Base-by-base conservation (phyloP, 164 flowering plant genomes). In the Liquidambar formosana region DNA sequence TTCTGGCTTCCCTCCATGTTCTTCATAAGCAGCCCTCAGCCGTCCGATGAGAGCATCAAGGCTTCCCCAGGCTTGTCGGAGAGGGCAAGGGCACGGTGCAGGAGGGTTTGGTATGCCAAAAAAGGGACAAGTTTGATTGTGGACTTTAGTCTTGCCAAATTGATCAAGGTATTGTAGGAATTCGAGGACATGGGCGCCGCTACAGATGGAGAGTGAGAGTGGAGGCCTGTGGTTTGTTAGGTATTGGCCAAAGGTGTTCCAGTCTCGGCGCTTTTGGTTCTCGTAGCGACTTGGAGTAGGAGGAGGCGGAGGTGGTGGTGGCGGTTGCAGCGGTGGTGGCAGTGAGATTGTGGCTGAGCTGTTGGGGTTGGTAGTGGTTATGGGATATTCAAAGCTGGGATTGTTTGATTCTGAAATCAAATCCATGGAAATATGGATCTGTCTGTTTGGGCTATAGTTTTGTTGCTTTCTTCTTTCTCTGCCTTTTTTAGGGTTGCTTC, bases 101-200 rank as follows among this genome's bases (percentile, higher is more conserved):
- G 76, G 76, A 8, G 76, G 76, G 57, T 67, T 62, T 9, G 76
- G 76, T 62, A 53, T 66, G 8, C 76, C 76, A 67, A 61, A 73
- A 27, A 67, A 67, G 26, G 67, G 71, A 49, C 76, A 73, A 1
- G 61, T 12, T 1, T 58, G 63, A 46, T 43, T 52, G 47, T 73
- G 76, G 5, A 72, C 53, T 60, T 60, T 60, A 15, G 63, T 60
- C 63, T 60, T 60, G 9, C 63, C 63, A 12, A 60, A 60, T 18
- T 60, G 63, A 11, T 60, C 63, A 6, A 60, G 46, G 46, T 60
- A 60, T 6, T 47, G 63, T 19, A 60, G 75, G 61, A 67, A 59
- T 25, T 68, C 71, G 11, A 68, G 64, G 45, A 68, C 64, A 12
- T 68, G 71, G 38, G 56, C 57, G 6, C 64, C 71, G 22, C 63